Evolutionary conservation across 352 stramenopile species (phyloP).

Genomic region (Phytophthora pseudosyringae): DNA sequence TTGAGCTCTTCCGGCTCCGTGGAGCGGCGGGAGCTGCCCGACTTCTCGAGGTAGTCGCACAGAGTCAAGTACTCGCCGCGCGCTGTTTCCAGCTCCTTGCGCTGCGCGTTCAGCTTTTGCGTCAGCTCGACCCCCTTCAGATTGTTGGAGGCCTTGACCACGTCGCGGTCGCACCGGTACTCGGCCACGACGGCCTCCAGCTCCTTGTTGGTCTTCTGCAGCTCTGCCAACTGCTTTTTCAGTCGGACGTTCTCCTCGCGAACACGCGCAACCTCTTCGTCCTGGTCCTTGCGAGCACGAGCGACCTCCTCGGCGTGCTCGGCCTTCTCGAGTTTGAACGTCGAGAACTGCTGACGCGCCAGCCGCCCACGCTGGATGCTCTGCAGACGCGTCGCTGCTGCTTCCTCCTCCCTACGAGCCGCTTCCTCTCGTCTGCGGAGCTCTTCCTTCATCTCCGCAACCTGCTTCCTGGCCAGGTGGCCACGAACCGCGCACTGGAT

Average conservation of each 20-base stretch:
- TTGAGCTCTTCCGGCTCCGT: constrained; percentile 55
- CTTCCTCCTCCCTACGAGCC: constrained; percentile 19
- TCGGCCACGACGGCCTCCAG: constrained; percentile 65
- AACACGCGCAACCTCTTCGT: constrained; percentile 46
- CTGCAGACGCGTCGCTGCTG: constrained; percentile 40
- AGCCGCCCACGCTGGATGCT: constrained; percentile 56
- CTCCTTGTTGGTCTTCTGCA: constrained; percentile 68
- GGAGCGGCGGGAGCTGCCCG: constrained; percentile 46
- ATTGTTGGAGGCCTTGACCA: constrained; percentile 62
- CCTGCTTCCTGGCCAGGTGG: constrained; percentile 26
- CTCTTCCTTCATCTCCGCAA: constrained; percentile 34
- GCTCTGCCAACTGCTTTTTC: constrained; percentile 60
- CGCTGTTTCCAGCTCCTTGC: constrained; percentile 52
- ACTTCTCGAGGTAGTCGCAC: constrained; percentile 59
- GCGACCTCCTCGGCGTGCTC: constrained; percentile 38
- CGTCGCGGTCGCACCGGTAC: constrained; percentile 59
- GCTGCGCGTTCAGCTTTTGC: constrained; percentile 58
- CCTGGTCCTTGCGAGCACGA: constrained; percentile 39
- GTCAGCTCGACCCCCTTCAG: constrained; percentile 62
- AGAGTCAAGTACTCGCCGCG: constrained; percentile 54
- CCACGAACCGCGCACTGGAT: constrained; percentile 50
- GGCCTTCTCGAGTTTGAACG: constrained; percentile 56
- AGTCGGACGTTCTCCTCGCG: constrained; percentile 63
- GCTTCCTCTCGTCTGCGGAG: constrained; percentile 22
- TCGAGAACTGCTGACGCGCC: constrained; percentile 57